Percentiles rank a stretch among this genome's conserved stretches.
Conservation (phyloP, 2,329 filamentous ascomycete genomes). For the Penicillium griseofulvum region DNA sequence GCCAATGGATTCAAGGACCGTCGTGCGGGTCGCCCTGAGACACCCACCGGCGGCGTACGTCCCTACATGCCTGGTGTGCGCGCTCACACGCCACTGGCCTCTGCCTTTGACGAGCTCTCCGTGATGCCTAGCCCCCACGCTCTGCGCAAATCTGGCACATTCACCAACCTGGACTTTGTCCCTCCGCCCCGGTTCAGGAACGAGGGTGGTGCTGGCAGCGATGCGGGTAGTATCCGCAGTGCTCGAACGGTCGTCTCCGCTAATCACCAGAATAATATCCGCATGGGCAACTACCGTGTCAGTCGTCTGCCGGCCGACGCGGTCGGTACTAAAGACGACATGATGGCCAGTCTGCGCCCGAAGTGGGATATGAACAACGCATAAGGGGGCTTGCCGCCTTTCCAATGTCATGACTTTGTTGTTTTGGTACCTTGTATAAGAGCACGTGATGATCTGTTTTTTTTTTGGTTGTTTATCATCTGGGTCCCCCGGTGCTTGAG, state of each 20-base stretch:
- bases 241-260: constrained; percentile 76
- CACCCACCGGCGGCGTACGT: constrained; percentile 55
- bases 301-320: constrained; percentile 78
- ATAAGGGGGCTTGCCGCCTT: constrained; percentile 5
- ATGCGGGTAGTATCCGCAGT: constrained; percentile 57
- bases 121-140: constrained; percentile 77
- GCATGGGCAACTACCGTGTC: constrained; percentile 79
- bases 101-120: constrained; percentile 81
- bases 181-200: constrained; percentile 49
- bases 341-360: constrained; percentile 59
- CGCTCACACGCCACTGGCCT: constrained; percentile 73
- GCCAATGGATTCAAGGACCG: constrained; percentile 66
- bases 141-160: constrained; percentile 50
- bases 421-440: constrained; percentile 12
- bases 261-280: constrained; percentile 67
- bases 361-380: constrained; percentile 51
- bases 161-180: constrained; percentile 50
- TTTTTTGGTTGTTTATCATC: constrained; percentile 12
- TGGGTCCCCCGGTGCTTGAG: constrained; percentile 1
- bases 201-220: constrained; percentile 43
- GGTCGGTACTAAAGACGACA: constrained; percentile 71
- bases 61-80: constrained; percentile 74
- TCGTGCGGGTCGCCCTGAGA: constrained; percentile 64
- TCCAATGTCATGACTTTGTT: constrained; percentile 17
- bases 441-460: constrained; percentile 21